phyloP scores from a whole-genome alignment of 176 grass and related monocot species.

The Elaeis guineensis region DNA sequence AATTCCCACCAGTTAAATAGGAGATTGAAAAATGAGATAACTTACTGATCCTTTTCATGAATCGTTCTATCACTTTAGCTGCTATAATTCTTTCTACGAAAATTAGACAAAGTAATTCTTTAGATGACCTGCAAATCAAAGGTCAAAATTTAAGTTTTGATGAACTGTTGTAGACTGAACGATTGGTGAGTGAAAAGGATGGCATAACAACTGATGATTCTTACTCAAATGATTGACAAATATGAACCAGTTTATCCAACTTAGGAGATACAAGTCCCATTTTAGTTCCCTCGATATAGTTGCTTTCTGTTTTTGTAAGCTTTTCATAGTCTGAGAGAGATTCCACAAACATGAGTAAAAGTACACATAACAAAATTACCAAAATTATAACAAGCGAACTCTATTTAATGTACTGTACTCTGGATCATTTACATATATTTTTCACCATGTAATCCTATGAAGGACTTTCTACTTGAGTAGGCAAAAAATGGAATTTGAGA shows the following conservation, averaged over 20 bases:
- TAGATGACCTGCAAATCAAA: background rate
- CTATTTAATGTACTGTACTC: no score
- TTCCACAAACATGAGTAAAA: background rate
- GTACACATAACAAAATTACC: background rate
- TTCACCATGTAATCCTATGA: no score
- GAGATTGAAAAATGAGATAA: constrained; percentile 10
- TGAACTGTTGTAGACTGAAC: no score
- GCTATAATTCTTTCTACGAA: constrained; percentile 9
- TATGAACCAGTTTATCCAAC: constrained; percentile 1
- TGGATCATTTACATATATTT: no score
- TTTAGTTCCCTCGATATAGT: background rate
- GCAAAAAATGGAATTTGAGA: no score
- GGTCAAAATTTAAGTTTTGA: no score
- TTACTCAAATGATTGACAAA: constrained; percentile 7
- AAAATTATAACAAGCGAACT: no score
- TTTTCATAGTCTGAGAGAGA: background rate
- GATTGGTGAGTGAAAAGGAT: no score
- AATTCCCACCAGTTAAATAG: constrained; percentile 7
- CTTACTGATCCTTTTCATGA: background rate
- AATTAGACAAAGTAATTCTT: constrained; percentile 8
- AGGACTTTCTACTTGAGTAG: no score
- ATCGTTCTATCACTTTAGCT: constrained; percentile 9
- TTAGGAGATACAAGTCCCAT: constrained; percentile 3
- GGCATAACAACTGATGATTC: no score
- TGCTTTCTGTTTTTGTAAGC: background rate